Percentiles rank a stretch among this genome's conserved stretches.
Evolutionary conservation across 1,284 basidiomycete species (phyloP).

Genomic region (Microbotryum scabiosae): DNA sequence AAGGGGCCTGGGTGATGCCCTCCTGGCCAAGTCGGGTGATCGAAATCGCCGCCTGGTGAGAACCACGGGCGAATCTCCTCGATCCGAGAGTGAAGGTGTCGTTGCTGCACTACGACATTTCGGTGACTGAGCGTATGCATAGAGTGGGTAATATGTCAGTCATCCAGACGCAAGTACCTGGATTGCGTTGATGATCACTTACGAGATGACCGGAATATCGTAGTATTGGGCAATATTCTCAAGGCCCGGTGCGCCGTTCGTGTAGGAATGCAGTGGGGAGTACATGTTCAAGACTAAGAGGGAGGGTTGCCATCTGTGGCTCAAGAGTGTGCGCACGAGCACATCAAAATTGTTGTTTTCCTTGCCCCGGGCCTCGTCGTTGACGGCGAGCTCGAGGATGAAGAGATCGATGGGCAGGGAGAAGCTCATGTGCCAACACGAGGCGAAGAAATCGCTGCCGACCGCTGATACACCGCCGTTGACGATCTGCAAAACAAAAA

Average conservation of each 20-base stretch:
- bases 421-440: background rate
- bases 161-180: too few species aligned
- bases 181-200: background rate
- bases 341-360: background rate
- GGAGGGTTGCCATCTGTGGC: background rate
- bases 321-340: background rate
- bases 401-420: background rate
- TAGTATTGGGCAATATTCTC: slow-evolving; percentile 2
- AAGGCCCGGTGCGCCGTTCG: background rate
- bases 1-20: background rate
- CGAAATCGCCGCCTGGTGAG: background rate
- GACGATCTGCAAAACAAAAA: background rate
- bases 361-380: background rate
- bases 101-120: too few species aligned
- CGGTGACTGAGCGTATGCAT: too few species aligned
- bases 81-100: too few species aligned
- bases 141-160: too few species aligned
- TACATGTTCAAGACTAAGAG: slow-evolving; percentile 1
- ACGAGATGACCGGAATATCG: slow-evolving; percentile 1
- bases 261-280: background rate
- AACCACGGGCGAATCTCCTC: background rate
- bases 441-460: background rate
- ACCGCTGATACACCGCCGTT: background rate
- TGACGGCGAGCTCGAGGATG: slow-evolving; percentile 1
- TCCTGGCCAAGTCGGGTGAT: background rate